Percentiles rank a stretch among this genome's conserved stretches.
phyloP scores from a whole-genome alignment of 495 filamentous ascomycete species.

The Articulospora tetracladia region DNA sequence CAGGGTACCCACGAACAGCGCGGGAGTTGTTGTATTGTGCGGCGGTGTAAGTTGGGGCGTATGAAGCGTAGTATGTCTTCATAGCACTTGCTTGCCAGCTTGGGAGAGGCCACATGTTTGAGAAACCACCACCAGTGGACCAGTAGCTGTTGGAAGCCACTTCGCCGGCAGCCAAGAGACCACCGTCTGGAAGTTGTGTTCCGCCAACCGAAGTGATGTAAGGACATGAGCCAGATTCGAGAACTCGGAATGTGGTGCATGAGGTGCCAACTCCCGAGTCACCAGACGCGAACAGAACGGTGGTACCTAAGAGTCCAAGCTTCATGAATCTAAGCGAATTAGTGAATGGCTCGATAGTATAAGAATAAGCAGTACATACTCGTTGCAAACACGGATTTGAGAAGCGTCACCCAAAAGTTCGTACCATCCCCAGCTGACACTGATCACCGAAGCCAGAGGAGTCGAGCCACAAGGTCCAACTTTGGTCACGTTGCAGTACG shows the following conservation, averaged over 20 bases:
- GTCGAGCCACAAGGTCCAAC: background rate
- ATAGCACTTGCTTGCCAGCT: constrained; percentile 42
- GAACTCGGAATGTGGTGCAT: constrained; percentile 56
- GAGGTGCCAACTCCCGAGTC: constrained; percentile 47
- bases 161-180: constrained; percentile 26
- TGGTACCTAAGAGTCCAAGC: constrained; percentile 36
- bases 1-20: constrained; percentile 51
- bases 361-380: constrained; percentile 57
- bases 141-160: constrained; percentile 16
- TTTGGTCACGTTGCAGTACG: constrained; percentile 51
- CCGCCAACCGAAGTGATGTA: constrained; percentile 35
- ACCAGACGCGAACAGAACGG: constrained; percentile 33
- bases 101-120: constrained; percentile 33
- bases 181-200: constrained; percentile 22
- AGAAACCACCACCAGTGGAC: constrained; percentile 38
- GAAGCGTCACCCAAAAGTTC: background rate
- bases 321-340: constrained; percentile 52
- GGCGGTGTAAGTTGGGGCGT: constrained; percentile 36
- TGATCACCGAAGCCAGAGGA: constrained; percentile 30
- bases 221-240: constrained; percentile 26
- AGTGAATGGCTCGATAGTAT: constrained; percentile 46
- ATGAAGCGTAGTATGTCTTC: constrained; percentile 41
- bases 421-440: constrained; percentile 31
- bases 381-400: constrained; percentile 38
- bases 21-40: constrained; percentile 54